Evolutionary conservation across 306 rosid genomes (phyloP), one percentile per base, ranked within the genome.

Genomic region (Casuarina equisetifolia): DNA sequence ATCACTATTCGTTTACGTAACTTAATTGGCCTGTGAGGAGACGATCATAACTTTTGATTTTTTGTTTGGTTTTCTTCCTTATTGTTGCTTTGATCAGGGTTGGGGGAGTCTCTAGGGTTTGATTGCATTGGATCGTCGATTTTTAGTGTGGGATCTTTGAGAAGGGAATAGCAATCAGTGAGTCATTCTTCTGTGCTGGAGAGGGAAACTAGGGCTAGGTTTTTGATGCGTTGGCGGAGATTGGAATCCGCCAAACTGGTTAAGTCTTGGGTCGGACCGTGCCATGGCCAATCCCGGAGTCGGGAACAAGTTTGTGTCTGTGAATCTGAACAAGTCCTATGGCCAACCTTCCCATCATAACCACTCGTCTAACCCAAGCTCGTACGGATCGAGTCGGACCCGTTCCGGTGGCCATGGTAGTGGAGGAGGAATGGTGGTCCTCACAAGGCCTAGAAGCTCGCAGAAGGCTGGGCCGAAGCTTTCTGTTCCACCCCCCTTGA

Each of bases 401-500:
- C 82, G 97, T 25, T 84, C 93, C 40, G 75, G 86, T 64, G 80
- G 71, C 15, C 86, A 85, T 54, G 87, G 88, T 0, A 83, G 79
- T 1, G 84, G 93, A 7, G 97, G 91, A 35, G 95, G 93, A 48
- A 86, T 92, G 88, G 92, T 90, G 90, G 92, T 83, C 43, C 89
- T 91, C n/a, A 85, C 95, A 1, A 86, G 97, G 86, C 98, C 98
- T 69, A 89, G 98, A 11, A 95, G 97, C 62, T 91, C 96, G 32
- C 97, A 95, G 72, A 95, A 95, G 83, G 83, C 87, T 76, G 97
- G 91, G 88, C 61, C 93, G 76, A 95, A 92, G 86, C 98, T 95
- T 84, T 89, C 97, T 51, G 93, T 95, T 84, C 98, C 98, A 62
- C 91, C 98, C 97, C 98, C 98, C 93, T 86, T 95, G 90, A 95